Percentiles rank a stretch among this genome's conserved stretches.
phyloP scores from a whole-genome alignment of 257 asterid genomes.

The Nicotiana noctiflora region DNA sequence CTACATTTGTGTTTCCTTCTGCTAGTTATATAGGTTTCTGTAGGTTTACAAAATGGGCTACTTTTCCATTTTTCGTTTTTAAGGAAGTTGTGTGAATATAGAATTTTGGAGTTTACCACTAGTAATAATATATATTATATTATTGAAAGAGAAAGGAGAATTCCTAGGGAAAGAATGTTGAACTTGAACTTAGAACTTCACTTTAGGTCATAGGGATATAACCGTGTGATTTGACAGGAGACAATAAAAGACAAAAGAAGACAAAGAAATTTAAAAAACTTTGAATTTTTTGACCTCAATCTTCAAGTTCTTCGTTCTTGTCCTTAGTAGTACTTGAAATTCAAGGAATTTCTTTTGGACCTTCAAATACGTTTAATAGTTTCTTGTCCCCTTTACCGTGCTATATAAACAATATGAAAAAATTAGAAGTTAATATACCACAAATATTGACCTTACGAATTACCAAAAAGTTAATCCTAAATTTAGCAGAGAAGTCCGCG shows the following conservation, averaged over 20 bases:
- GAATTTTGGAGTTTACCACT: neutral
- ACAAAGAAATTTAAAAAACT: neutral
- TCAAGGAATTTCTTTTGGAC: neutral
- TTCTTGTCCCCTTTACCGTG: neutral
- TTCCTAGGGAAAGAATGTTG: conserved; percentile 6
- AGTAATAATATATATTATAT: no score
- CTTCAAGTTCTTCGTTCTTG: neutral
- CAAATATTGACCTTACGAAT: neutral
- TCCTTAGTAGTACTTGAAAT: neutral
- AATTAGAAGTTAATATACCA: neutral
- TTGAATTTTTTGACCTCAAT: conserved; percentile 9
- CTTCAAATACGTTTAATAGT: conserved; percentile 27
- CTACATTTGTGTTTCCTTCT: neutral
- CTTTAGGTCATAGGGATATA: neutral
- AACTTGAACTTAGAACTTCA: conserved; percentile 12
- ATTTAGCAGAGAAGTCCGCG: neutral
- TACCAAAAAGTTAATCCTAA: neutral
- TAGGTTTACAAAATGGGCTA: neutral
- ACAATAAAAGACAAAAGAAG: neutral
- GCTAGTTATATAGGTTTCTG: neutral
- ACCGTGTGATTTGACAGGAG: conserved; percentile 23
- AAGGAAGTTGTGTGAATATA: neutral
- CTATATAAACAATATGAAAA: neutral
- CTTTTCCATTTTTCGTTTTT: neutral
- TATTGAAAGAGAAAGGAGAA: neutral